A percentile compares a stretch with the other conserved stretches of the same genome.
These are phyloP conservation scores for Serendipita sp. DNA, from an alignment of 768 basidiomycete genomes.

Conservation along the genomic window DNA sequence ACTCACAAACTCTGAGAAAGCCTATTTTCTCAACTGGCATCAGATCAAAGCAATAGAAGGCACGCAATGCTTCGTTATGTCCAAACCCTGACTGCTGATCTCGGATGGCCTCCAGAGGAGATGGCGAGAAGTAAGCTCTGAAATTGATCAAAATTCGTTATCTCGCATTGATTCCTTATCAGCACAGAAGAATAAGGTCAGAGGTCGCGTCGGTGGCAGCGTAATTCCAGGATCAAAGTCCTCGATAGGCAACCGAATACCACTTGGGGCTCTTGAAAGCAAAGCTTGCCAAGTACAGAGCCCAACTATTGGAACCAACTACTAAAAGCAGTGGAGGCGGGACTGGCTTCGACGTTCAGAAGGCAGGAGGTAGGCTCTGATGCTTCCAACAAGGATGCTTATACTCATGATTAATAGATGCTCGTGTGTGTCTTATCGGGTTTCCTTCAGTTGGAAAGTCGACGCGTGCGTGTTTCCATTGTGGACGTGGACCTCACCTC, in stretches of 20 bases:
- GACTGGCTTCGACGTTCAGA: conserved; percentile 78
- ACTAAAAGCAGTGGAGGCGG: conserved; percentile 68
- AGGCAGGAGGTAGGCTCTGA: conserved; percentile 34
- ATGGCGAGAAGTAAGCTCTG: conserved; percentile 77
- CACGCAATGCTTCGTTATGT: conserved; percentile 23
- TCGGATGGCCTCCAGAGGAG: conserved; percentile 45
- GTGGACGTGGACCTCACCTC: neutral
- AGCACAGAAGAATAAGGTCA: conserved; percentile 94
- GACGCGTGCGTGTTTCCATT: conserved; percentile 19
- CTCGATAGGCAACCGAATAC: conserved; percentile 69
- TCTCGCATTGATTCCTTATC: neutral
- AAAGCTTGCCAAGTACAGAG: conserved; percentile 85
- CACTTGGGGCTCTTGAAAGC: conserved; percentile 88
- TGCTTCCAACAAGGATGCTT: neutral
- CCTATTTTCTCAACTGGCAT: neutral
- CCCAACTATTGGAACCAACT: conserved; percentile 83
- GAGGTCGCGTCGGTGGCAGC: neutral
- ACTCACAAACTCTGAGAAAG: neutral
- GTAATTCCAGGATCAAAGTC: neutral
- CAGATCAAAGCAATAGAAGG: conserved; percentile 95
- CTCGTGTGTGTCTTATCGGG: conserved; percentile 80
- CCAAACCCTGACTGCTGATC: conserved; percentile 1
- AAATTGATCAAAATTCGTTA: neutral
- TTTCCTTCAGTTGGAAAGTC: conserved; percentile 88
- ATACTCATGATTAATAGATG: conserved; percentile 30